Evolutionary conservation across 495 filamentous ascomycete species (phyloP).

Genomic region (Aspergillus incahuasiensis): DNA sequence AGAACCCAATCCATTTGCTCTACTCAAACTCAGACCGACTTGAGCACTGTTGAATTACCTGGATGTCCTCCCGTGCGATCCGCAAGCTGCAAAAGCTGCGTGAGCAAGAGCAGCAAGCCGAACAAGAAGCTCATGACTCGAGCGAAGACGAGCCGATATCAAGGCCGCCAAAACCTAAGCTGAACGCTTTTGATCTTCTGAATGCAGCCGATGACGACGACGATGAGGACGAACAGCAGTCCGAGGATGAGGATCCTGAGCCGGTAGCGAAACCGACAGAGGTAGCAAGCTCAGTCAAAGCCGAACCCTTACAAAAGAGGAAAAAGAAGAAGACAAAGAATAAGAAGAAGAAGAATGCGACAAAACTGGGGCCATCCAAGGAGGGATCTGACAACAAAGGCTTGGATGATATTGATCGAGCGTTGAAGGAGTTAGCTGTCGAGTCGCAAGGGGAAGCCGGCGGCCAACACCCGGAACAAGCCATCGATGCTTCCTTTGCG

Average conservation of each 20-base stretch:
- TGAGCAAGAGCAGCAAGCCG: constrained; percentile 56
- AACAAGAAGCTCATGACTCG: constrained; percentile 47
- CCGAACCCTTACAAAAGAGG: constrained; percentile 25
- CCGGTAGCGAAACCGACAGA: constrained; percentile 23
- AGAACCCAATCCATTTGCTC: background rate
- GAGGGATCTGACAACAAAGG: constrained; percentile 31
- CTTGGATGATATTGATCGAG: constrained; percentile 79
- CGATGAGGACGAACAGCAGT: constrained; percentile 43
- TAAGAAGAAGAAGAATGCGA: constrained; percentile 37
- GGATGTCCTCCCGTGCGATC: constrained; percentile 77
- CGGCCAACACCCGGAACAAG: constrained; percentile 22
- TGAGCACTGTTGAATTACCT: background rate
- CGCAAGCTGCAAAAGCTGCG: constrained; percentile 67
- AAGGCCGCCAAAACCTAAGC: constrained; percentile 33
- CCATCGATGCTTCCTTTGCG: constrained; percentile 40
- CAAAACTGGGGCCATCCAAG: constrained; percentile 8
- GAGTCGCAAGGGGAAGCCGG: constrained; percentile 22
- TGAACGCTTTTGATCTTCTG: constrained; percentile 49
- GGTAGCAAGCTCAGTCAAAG: constrained; percentile 18
- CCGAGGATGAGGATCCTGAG: constrained; percentile 31
- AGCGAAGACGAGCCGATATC: constrained; percentile 43
- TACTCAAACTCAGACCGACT: background rate
- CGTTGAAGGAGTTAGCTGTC: constrained; percentile 59
- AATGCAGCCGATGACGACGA: constrained; percentile 59
- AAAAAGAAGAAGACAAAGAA: constrained; percentile 51